Conservation (phyloP, 306 rosid species). For the Comarum palustre region DNA sequence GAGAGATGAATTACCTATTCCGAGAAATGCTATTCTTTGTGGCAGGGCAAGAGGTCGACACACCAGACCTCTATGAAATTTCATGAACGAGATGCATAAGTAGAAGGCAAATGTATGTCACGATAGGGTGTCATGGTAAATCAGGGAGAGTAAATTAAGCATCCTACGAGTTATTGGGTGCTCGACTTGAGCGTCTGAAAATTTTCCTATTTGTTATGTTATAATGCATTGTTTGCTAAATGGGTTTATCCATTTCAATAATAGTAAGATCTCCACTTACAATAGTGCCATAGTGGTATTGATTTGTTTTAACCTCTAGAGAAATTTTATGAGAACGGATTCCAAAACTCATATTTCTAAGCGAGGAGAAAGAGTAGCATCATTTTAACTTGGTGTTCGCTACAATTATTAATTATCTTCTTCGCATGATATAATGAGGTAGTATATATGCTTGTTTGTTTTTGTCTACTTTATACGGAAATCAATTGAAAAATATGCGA, state of each 20-base stretch:
- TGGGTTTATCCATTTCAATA: constrained; percentile 14
- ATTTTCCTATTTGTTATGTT: not conserved
- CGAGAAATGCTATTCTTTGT: constrained; percentile 79
- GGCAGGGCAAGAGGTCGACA: constrained; percentile 78
- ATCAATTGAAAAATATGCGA: too few relatives aligned
- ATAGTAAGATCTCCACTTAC: not conserved
- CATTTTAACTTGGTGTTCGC: too few relatives aligned
- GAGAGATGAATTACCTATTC: constrained; percentile 79
- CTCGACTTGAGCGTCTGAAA: constrained; percentile 44
- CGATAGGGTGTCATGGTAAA: constrained; percentile 49
- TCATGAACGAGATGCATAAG: not conserved
- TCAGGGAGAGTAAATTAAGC: constrained; percentile 1
- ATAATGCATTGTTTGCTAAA: not conserved
- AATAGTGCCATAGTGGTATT: not conserved
- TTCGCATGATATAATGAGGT: too few relatives aligned
- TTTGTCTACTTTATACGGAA: too few relatives aligned
- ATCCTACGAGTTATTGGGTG: constrained; percentile 12
- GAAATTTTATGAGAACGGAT: too few relatives aligned
- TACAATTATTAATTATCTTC: too few relatives aligned
- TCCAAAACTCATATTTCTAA: too few relatives aligned
- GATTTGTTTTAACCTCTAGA: too few relatives aligned
- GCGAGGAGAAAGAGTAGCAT: too few relatives aligned
- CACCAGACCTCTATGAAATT: constrained; percentile 52
- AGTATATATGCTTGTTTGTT: too few relatives aligned
- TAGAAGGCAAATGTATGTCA: constrained; percentile 34